Evolutionary conservation across 2,329 filamentous ascomycete genomes (phyloP), one percentile per base, ranked within the genome.

Genomic region (Epichloe uncinata): DNA sequence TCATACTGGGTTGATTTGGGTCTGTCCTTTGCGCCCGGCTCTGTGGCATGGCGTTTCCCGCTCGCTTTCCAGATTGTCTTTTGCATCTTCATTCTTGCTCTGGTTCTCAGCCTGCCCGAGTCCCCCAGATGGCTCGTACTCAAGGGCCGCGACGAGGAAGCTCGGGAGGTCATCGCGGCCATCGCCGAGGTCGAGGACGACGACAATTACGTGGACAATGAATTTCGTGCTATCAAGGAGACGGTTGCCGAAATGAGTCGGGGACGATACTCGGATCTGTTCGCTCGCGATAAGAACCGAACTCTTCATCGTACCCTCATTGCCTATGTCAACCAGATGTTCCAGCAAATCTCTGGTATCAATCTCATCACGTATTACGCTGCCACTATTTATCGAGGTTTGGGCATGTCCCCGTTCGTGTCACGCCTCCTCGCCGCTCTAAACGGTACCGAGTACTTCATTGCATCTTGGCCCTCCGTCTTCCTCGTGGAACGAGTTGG

Each of bases 201-300:
- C 46, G 74, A 78, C n/a, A 74, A 76, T 2, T 79, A 72, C 60
- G 75, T 85, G 42, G 63, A 78, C 15, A 65, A 68, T 13, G 78
- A 83, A 58, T 79, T 76, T 60, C 67, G 69, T 42, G 74, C 80
- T 52, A 84, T 84, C 60, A 76, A 76, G 55, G 76, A 82, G 48
- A 79, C 84, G 1, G 81, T 85, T n/a, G 66, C 79, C n/a, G 84
- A 89, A 60, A 69, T 73, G 48, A 81, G 79, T 33, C 81, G 84
- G 48, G 72, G 77, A 4, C 76, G 72, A 2, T 83, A 76, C 70
- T 60, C 59, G 2, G 70, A 80, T 48, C 73, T 83, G 64, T 81
- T 83, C 58, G 73, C 68, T 12, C 70, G 77, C 7, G 73, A 74
- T 26, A 63, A 74, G 49, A 82, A 79, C 72, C 73, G 82, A 30